Base-by-base conservation (phyloP, 352 stramenopile species). In the Phytophthora ohioensis region DNA sequence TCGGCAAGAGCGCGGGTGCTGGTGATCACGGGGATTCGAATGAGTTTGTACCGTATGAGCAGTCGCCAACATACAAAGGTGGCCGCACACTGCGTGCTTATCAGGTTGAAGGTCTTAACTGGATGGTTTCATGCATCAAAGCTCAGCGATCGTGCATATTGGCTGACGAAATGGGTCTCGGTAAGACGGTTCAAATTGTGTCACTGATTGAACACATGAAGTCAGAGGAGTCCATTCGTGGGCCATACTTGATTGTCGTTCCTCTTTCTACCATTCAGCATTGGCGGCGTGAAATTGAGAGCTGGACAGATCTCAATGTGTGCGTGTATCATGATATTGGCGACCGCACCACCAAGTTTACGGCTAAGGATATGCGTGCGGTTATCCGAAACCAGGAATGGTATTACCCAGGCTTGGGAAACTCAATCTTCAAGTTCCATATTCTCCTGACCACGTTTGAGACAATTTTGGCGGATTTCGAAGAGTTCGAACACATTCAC, bases 241-340 rank as follows among this genome's bases (percentile, higher is more conserved):
- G 90, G 3, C 89, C 90, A 11, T 96, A 87, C 60, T 60, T 97
- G 58, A 92, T 97, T 54, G 90, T 97, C 2, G 90, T 97, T 3
- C 90, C 90, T 48, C 78, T 97, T 42, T 96, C 88, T 12, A 97
- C 90, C 1, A 94, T 96, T 64, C 87, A 95, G 64, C 90, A 95
- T 69, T 95, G 89, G 89, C 86, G 89, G 2, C 88, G 89, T 57
- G 90, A 97, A 68, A 92, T 96, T 61, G 88, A 94, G 69, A 95
- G 78, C 60, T 97, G 73, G 95, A 99, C 98, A n/a, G 96, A 99
- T 76, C 94, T 99, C 73, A 97, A 98, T 49, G 97, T 98, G 31
- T 99, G 97, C 67, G 94, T 99, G 1, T 99, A 99, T 78, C 97
- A 99, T 71, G 98, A 99, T 73, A 88, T 96, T 73, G 85, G 91